Evolutionary conservation across 208 protist genomes (phyloP).

Genomic region (Trypanosoma grayi): DNA sequence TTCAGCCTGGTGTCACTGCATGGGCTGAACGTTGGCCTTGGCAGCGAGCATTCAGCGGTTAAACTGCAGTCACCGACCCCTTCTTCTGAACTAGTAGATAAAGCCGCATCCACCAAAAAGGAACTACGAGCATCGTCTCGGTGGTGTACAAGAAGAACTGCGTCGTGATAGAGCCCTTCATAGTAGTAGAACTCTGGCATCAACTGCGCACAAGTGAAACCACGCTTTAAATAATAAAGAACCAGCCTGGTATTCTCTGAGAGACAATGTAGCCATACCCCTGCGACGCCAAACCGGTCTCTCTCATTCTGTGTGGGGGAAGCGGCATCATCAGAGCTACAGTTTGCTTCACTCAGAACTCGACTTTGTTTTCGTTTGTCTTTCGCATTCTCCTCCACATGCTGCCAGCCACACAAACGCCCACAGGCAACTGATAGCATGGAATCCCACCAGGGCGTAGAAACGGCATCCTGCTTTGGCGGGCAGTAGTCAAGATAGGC

Average conservation of each 20-base stretch:
- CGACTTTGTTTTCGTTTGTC: neutral
- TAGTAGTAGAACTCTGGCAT: slow-evolving; percentile 59
- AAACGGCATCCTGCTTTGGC: neutral
- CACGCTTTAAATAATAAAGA: slow-evolving; percentile 50
- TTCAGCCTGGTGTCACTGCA: no score
- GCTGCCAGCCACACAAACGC: neutral
- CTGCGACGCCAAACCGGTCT: slow-evolving; percentile 36
- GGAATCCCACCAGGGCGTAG: neutral
- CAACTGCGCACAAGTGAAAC: slow-evolving; percentile 40
- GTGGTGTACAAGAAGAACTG: slow-evolving; percentile 18
- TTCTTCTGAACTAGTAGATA: no score
- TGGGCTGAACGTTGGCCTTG: no score
- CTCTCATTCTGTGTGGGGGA: neutral
- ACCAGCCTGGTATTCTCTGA: slow-evolving; percentile 34
- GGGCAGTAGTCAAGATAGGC: slow-evolving; percentile 57
- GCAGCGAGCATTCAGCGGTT: no score
- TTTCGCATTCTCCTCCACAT: neutral
- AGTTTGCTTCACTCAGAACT: no score
- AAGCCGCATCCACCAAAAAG: no score
- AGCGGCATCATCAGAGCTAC: neutral
- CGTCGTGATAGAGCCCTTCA: slow-evolving; percentile 18
- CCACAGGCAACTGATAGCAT: neutral
- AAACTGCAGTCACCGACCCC: neutral
- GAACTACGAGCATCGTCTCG: neutral
- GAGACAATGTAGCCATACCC: slow-evolving; percentile 83